phyloP scores from a whole-genome alignment of 1,284 basidiomycete genomes.

The Uromyces viciae-fabae region DNA sequence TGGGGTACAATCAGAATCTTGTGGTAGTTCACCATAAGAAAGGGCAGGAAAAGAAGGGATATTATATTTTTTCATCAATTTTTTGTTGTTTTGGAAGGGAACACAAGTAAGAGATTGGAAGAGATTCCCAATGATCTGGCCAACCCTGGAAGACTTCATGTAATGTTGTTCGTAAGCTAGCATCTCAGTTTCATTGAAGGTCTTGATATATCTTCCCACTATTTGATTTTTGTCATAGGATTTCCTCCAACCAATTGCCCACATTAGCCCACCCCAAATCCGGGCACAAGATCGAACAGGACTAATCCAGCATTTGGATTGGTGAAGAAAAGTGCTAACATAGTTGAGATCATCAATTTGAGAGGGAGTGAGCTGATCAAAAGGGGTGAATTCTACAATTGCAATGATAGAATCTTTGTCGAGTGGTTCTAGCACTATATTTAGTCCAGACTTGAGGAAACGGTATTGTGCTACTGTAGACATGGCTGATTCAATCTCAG shows the following conservation, averaged over 20 bases:
- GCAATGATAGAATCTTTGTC: neutral
- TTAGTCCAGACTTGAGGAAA: neutral
- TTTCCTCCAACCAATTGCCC: neutral
- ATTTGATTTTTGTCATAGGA: neutral
- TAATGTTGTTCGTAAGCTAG: neutral
- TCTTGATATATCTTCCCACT: neutral
- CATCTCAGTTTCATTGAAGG: neutral
- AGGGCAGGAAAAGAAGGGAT: no score
- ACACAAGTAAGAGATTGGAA: neutral
- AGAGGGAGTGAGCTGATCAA: neutral
- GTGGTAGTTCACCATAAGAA: neutral
- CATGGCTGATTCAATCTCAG: neutral
- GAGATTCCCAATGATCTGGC: neutral
- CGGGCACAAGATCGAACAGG: neutral
- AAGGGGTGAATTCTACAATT: neutral
- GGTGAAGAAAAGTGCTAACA: neutral
- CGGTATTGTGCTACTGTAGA: neutral
- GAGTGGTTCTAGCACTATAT: neutral
- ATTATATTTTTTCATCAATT: neutral
- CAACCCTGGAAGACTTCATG: neutral
- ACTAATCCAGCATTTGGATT: neutral
- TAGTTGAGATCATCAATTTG: neutral
- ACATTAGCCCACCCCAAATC: neutral
- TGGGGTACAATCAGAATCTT: neutral
- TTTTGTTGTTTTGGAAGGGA: neutral